Evolutionary conservation across 306 rosid species (phyloP), one percentile per base, ranked within the genome.

Genomic region (Amphicarpaea edgeworthii): DNA sequence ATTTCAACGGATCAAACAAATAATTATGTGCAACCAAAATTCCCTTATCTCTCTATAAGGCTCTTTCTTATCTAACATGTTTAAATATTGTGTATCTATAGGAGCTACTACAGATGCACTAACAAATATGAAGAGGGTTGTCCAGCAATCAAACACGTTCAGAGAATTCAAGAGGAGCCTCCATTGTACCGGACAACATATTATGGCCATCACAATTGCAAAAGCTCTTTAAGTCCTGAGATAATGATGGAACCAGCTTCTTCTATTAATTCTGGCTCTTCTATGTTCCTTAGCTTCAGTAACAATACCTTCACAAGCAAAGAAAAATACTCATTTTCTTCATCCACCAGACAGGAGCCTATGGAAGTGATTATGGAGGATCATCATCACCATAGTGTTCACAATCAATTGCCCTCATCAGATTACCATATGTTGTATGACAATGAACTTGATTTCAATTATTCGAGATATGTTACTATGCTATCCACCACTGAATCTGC

Each of bases 81-180:
- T 55, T 19, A 51, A 51, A 17, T 51, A 58, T 17, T n/a, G 14
- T 19, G 10, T 41, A 17, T 12, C 3, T 41, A 76, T 78, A 90
- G 93, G 69, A 75, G 53, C 59, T 90, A 90, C 82, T 90, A 54
- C 15, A 82, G 93, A 57, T 90, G 93, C 80, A 83, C 81, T 28
- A 86, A 85, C 61, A 90, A 85, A 28, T 1, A 82, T 47, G 91
- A 85, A 2, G 81, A 85, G 30, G 72, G 63, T 4, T 90, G 96
- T 49, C 74, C 14, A 50, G 93, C 96, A 42, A 83, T 65, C 23
- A 88, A 87, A 57, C 87, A 88, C 0, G 89, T 85, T 5, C 93
- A 91, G 34, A 71, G 54, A 80, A 79, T 88, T 30, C 68, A 81
- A 62, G 88, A 82, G 0, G 32, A 84, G 12, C 91, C 90, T 12